Evolutionary conservation across 306 rosid genomes (phyloP).

Genomic region (Rosa chinensis): DNA sequence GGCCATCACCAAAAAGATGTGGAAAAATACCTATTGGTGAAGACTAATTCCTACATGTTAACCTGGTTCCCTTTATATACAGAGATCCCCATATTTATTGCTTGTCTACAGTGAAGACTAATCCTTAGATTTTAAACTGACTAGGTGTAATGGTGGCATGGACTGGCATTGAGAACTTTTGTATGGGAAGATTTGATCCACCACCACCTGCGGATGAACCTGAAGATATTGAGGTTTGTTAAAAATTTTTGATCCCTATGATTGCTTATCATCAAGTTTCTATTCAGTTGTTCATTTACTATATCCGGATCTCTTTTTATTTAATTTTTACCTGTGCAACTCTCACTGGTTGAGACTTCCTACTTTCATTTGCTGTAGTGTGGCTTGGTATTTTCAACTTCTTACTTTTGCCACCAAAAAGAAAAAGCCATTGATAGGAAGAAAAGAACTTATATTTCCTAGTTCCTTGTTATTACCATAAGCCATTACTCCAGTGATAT

Average conservation of each 20-base stretch:
- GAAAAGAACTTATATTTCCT: not conserved
- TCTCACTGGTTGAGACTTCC: not conserved
- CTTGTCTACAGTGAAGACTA: slow-evolving; percentile 1
- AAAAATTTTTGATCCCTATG: not conserved
- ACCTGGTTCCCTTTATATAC: not conserved
- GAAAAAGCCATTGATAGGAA: not conserved
- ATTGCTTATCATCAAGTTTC: not conserved
- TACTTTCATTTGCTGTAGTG: not conserved
- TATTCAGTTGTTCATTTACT: not conserved
- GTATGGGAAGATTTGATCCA: slow-evolving; percentile 87
- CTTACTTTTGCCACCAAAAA: not conserved
- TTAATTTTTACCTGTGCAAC: not conserved
- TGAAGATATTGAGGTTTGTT: slow-evolving; percentile 71
- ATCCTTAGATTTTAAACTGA: slow-evolving; percentile 17
- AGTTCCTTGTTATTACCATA: not conserved
- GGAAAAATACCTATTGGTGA: not conserved
- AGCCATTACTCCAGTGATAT: not conserved
- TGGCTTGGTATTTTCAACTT: not conserved
- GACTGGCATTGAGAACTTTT: slow-evolving; percentile 96
- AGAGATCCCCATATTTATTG: not conserved
- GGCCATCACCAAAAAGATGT: not conserved
- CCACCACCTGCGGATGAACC: slow-evolving; percentile 91
- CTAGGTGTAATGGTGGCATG: slow-evolving; percentile 97
- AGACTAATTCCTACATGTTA: not conserved
- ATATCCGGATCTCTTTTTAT: not conserved